phyloP scores from a whole-genome alignment of 2,329 filamentous ascomycete genomes.

The Fusarium tupiense region DNA sequence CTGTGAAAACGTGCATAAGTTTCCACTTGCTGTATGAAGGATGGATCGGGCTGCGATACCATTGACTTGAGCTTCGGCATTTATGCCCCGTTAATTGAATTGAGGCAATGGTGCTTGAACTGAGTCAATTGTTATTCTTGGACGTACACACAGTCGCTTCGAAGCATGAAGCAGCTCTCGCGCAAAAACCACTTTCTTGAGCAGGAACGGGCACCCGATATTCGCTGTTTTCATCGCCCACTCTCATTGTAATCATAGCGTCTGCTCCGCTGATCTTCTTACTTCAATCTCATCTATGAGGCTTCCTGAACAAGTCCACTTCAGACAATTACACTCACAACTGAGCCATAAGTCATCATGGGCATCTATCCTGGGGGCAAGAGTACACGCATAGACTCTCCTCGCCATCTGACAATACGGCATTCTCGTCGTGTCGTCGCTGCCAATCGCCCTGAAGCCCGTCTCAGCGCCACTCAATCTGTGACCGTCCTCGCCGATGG shows the following conservation, averaged over 20 bases:
- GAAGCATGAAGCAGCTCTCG: not conserved
- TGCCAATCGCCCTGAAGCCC: not conserved
- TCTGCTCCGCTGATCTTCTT: fast-evolving
- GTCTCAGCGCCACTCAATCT: not conserved
- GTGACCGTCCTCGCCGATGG: not conserved
- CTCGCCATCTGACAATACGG: constrained; percentile 14
- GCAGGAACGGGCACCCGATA: no score
- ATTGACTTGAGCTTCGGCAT: fast-evolving
- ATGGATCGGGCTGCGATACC: not conserved
- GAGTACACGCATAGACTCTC: constrained; percentile 16
- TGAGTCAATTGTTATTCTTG: no score
- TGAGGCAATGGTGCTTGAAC: not conserved
- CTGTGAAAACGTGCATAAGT: no score
- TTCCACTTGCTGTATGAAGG: not conserved
- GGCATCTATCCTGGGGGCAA: constrained; percentile 28
- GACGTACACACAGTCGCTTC: fast-evolving
- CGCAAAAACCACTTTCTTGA: not conserved
- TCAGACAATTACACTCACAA: not conserved
- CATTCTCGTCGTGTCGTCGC: constrained; percentile 1
- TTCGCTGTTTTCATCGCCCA: not conserved
- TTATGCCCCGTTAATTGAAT: not conserved
- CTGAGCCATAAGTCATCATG: not conserved
- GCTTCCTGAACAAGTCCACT: fast-evolving
- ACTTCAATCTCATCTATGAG: fast-evolving
- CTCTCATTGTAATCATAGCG: not conserved